Evolutionary conservation across 2,329 filamentous ascomycete genomes (phyloP).

Genomic region (Kalaharituber pfeilii): DNA sequence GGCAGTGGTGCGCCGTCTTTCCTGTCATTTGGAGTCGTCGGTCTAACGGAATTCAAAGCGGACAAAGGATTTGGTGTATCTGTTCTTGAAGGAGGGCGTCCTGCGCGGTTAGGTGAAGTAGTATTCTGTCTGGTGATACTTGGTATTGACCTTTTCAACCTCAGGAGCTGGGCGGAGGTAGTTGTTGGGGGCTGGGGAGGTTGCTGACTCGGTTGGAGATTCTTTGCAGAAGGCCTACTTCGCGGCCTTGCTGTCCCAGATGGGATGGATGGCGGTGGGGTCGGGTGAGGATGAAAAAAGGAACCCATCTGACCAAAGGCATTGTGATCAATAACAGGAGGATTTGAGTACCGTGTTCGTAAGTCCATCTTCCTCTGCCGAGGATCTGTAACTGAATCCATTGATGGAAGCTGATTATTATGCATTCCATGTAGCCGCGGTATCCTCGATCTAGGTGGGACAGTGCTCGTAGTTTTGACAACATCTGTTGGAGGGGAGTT

Average conservation of each 20-base stretch:
- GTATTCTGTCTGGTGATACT: constrained; percentile 29
- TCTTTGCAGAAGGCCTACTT: background rate
- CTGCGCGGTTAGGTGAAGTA: constrained; percentile 28
- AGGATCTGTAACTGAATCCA: background rate
- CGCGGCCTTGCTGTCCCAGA: background rate
- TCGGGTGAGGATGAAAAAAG: constrained; percentile 13
- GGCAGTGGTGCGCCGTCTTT: background rate
- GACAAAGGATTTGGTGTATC: constrained; percentile 21
- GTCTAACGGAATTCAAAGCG: constrained; percentile 31
- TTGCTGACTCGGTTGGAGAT: background rate
- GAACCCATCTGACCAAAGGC: background rate
- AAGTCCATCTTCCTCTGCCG: background rate
- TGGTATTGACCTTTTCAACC: constrained; percentile 48
- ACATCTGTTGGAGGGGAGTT: constrained; percentile 43
- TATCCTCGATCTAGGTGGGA: constrained; percentile 33
- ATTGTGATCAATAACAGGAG: background rate
- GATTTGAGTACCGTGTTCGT: background rate
- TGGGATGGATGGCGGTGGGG: constrained; percentile 5
- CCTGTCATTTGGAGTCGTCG: constrained; percentile 21
- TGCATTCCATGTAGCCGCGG: constrained; percentile 14
- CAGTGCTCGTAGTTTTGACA: constrained; percentile 6
- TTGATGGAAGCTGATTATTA: background rate
- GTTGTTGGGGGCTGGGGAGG: constrained; percentile 34
- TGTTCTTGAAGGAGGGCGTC: constrained; percentile 39
- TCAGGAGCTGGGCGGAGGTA: constrained; percentile 42